A percentile compares a stretch with the other conserved stretches of the same genome.
phyloP scores from a whole-genome alignment of 441 rosid species.

The Croton laevigatus region DNA sequence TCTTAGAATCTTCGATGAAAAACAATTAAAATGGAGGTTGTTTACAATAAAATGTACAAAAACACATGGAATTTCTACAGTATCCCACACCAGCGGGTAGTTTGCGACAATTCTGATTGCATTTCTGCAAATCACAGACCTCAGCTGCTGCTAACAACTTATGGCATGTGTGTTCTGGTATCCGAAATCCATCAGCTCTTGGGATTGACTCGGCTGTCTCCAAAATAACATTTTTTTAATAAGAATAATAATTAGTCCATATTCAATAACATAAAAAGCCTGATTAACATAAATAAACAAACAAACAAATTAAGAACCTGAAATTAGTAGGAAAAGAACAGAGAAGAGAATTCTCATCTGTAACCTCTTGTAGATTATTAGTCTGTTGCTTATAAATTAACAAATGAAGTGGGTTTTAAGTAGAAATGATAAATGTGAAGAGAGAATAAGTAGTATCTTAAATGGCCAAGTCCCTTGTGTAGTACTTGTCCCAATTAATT shows the following conservation, averaged over 20 bases:
- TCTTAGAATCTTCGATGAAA: background rate
- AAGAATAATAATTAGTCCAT: background rate
- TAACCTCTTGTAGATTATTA: background rate
- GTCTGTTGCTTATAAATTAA: background rate
- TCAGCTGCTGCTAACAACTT: conserved; percentile 21
- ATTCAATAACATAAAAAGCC: too few species aligned
- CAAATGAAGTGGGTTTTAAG: background rate
- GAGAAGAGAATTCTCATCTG: conserved; percentile 7
- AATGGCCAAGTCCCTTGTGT: conserved; percentile 27
- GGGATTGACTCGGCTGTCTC: conserved; percentile 15
- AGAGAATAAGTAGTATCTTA: conserved; percentile 27
- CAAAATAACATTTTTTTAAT: background rate
- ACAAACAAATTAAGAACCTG: conserved; percentile 30
- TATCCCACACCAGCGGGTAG: conserved; percentile 38
- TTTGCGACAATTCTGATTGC: conserved; percentile 36
- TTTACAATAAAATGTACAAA: conserved; percentile 47
- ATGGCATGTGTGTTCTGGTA: conserved; percentile 59
- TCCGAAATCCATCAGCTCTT: conserved; percentile 27
- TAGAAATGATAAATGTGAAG: conserved; percentile 7
- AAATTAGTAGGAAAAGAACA: conserved; percentile 30
- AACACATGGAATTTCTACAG: conserved; percentile 37
- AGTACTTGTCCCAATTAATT: conserved; percentile 20
- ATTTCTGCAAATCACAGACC: conserved; percentile 30
- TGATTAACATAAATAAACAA: background rate
- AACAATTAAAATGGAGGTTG: conserved; percentile 22